phyloP scores from a whole-genome alignment of 345 rosid genomes.

The Brassica napus region DNA sequence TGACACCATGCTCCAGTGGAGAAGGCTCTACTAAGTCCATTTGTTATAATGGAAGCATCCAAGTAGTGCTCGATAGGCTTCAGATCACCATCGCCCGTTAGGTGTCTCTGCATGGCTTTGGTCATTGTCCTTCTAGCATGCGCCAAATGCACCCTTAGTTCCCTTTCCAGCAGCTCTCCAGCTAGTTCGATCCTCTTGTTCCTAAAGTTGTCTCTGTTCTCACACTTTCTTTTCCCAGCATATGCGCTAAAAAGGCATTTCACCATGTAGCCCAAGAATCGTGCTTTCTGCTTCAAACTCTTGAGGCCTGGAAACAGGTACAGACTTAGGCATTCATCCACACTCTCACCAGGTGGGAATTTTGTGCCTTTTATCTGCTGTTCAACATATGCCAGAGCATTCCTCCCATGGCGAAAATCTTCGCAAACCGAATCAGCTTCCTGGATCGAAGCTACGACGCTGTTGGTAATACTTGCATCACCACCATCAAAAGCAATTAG shows the following conservation, averaged over 20 bases:
- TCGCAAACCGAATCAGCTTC: constrained; percentile 66
- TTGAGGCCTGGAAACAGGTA: constrained; percentile 70
- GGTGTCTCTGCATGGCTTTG: constrained; percentile 71
- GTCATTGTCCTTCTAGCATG: constrained; percentile 77
- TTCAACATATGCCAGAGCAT: constrained; percentile 48
- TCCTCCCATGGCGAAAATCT: constrained; percentile 49
- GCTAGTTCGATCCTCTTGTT: constrained; percentile 90
- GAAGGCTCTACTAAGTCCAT: constrained; percentile 90
- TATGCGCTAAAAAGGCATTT: constrained; percentile 74
- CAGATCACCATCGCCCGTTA: constrained; percentile 61
- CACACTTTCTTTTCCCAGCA: constrained; percentile 70
- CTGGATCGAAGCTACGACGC: constrained; percentile 61
- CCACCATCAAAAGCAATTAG: constrained; percentile 57
- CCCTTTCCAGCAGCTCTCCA: constrained; percentile 84
- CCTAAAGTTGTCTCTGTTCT: constrained; percentile 79
- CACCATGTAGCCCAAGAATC: constrained; percentile 88
- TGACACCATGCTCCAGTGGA: constrained; percentile 99
- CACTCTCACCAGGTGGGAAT: constrained; percentile 73
- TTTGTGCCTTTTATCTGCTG: constrained; percentile 50
- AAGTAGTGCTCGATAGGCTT: constrained; percentile 74
- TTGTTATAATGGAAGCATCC: constrained; percentile 85
- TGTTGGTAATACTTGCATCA: constrained; percentile 58
- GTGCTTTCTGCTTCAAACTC: constrained; percentile 67
- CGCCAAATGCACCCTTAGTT: constrained; percentile 68
- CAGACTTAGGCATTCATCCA: constrained; percentile 54